These are phyloP conservation scores for Pseudogymnoascus sp. DNA, from an alignment of 2,329 filamentous ascomycete genomes.

Conservation along the genomic window DNA sequence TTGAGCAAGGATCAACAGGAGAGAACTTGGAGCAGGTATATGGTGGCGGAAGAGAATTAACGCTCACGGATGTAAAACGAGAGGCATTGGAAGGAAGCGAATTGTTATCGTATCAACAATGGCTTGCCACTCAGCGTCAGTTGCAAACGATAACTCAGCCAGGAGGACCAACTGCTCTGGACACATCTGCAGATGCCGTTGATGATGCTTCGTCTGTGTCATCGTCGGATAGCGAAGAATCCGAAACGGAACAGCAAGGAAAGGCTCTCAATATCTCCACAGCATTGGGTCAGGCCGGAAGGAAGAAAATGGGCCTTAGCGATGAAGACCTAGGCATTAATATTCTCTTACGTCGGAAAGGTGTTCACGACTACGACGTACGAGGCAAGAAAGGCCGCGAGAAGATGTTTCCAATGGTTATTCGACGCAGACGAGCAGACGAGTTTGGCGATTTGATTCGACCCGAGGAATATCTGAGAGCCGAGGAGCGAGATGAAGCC, in stretches of 20 bases:
- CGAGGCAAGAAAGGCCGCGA: conserved; percentile 86
- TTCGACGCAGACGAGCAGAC: conserved; percentile 70
- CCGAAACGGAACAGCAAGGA: conserved; percentile 82
- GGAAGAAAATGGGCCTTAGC: conserved; percentile 77
- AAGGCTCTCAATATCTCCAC: conserved; percentile 84
- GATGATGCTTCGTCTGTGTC: conserved; percentile 83
- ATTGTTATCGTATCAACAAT: conserved; percentile 78
- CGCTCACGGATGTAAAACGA: conserved; percentile 52
- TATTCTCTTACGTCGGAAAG: conserved; percentile 77
- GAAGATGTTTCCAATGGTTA: conserved; percentile 80
- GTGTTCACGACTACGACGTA: conserved; percentile 89
- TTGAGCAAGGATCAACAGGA: conserved; percentile 44
- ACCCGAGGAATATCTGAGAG: conserved; percentile 86
- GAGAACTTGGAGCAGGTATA: conserved; percentile 60
- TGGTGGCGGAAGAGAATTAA: conserved; percentile 53
- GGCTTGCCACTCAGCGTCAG: conserved; percentile 79
- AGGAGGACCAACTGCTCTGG: conserved; percentile 57
- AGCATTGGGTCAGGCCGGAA: conserved; percentile 71
- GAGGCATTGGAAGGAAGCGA: conserved; percentile 67
- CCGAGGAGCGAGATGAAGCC: conserved; percentile 77
- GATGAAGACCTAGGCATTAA: conserved; percentile 91
- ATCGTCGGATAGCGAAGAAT: conserved; percentile 79
- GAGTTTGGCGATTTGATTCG: conserved; percentile 93
- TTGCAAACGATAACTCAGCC: conserved; percentile 72
- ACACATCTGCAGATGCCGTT: conserved; percentile 62